phyloP scores from a whole-genome alignment of 192 early-diverging fungal species.

The Umbelopsis ramanniana region DNA sequence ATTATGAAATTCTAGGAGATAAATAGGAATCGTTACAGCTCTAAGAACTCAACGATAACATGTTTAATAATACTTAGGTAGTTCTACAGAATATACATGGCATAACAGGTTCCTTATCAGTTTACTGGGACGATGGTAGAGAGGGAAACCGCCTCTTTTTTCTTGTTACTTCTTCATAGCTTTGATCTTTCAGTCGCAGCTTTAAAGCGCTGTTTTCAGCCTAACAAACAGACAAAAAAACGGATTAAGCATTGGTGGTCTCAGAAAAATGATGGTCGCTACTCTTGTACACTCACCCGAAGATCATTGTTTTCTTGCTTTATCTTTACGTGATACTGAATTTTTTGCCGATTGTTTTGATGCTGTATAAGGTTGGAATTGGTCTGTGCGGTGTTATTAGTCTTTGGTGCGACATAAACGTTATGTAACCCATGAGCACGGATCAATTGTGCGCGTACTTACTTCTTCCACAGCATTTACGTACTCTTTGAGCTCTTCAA shows the following conservation, averaged over 20 bases:
- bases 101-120: background rate
- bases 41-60: background rate
- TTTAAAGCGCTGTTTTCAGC: slow-evolving; percentile 15
- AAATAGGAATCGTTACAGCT: slow-evolving; percentile 6
- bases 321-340: slow-evolving; percentile 49
- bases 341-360: slow-evolving; percentile 45
- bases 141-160: slow-evolving; percentile 7
- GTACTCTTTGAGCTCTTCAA: background rate
- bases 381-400: background rate
- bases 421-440: background rate
- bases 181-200: background rate
- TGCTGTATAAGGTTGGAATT: slow-evolving; percentile 38
- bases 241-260: background rate
- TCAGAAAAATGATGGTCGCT: background rate
- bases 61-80: background rate
- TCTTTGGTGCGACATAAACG: background rate
- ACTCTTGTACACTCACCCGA: slow-evolving; percentile 6
- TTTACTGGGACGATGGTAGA: background rate
- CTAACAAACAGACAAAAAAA: background rate
- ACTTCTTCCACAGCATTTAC: background rate
- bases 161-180: background rate
- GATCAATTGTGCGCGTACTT: background rate
- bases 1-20: background rate
- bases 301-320: slow-evolving; percentile 50
- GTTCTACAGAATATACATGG: slow-evolving; percentile 12